phyloP scores from a whole-genome alignment of 345 rosid species.

The Hibiscus tridactylites region DNA sequence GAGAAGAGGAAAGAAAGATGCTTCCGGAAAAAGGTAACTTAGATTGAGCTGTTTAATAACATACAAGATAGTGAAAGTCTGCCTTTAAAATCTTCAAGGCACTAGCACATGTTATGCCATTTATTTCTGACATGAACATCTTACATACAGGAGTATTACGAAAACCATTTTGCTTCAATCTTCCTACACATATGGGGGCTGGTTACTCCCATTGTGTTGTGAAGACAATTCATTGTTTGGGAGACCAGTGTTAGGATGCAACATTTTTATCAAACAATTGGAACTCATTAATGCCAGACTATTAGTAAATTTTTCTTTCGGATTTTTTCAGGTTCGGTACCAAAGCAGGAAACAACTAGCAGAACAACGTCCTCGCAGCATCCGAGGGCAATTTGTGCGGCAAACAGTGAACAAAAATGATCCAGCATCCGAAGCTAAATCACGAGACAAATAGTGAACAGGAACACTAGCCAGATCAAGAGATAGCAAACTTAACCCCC shows the following conservation, averaged over 20 bases:
- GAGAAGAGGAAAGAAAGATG: conserved; percentile 31
- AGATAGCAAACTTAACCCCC: conserved; percentile 9
- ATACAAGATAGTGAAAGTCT: background rate
- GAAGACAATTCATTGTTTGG: background rate
- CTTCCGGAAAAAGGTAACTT: conserved; percentile 32
- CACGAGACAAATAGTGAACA: conserved; percentile 15
- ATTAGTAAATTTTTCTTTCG: background rate
- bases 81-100: background rate
- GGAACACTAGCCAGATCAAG: conserved; percentile 15
- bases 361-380: conserved; percentile 24
- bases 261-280: background rate
- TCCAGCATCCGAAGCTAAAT: conserved; percentile 24
- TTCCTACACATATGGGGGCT: background rate
- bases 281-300: background rate
- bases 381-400: conserved; percentile 27
- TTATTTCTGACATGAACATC: background rate
- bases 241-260: background rate
- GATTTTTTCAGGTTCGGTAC: conserved; percentile 19
- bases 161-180: background rate
- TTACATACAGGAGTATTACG: background rate
- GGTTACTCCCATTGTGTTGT: background rate
- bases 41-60: background rate
- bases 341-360: conserved; percentile 30
- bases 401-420: conserved; percentile 18
- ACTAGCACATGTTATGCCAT: background rate